Percentiles rank a stretch among this genome's conserved stretches.
phyloP scores from a whole-genome alignment of 2,329 filamentous ascomycete genomes.

The Byssochlamys sp. region DNA sequence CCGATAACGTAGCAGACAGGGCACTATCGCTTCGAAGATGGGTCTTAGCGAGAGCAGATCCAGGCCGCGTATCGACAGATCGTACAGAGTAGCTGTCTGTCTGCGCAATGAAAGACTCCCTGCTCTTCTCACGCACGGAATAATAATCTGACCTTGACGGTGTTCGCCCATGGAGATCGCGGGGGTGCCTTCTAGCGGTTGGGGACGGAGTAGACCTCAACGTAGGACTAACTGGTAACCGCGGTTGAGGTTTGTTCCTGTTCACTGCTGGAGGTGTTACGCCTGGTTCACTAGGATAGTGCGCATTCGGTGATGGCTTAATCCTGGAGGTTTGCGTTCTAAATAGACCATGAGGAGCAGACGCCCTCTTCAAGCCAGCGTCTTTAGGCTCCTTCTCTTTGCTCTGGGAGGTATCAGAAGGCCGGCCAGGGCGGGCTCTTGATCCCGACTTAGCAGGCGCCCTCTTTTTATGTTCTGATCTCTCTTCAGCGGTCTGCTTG shows the following conservation, averaged over 20 bases:
- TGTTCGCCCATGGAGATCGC: conserved; percentile 8
- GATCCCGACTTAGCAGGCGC: conserved; percentile 9
- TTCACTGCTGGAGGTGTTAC: conserved; percentile 16
- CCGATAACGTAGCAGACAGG: conserved; percentile 33
- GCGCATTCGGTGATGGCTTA: conserved; percentile 6
- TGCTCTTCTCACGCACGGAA: conserved; percentile 27
- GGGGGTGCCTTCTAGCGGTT: conserved; percentile 8
- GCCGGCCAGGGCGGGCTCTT: not conserved
- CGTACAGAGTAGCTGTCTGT: conserved; percentile 34
- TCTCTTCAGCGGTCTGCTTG: conserved; percentile 18
- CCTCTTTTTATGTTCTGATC: conserved; percentile 15
- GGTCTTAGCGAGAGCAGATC: conserved; percentile 28
- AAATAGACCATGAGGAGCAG: conserved; percentile 5
- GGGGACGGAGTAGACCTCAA: conserved; percentile 14
- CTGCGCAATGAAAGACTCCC: conserved; percentile 33
- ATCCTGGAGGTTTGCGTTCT: conserved; percentile 5
- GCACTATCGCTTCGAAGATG: conserved; percentile 37
- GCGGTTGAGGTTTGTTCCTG: conserved; percentile 19
- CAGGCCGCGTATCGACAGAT: conserved; percentile 24
- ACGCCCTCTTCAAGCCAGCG: conserved; percentile 10
- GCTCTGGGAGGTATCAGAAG: conserved; percentile 2
- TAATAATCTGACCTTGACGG: conserved; percentile 22
- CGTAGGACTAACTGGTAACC: conserved; percentile 15
- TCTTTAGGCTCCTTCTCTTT: conserved; percentile 13
- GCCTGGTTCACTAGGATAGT: conserved; percentile 1